Percentiles rank a stretch among this genome's conserved stretches.
phyloP scores from a whole-genome alignment of 176 grass and related monocot species.

The Raddia distichophylla region DNA sequence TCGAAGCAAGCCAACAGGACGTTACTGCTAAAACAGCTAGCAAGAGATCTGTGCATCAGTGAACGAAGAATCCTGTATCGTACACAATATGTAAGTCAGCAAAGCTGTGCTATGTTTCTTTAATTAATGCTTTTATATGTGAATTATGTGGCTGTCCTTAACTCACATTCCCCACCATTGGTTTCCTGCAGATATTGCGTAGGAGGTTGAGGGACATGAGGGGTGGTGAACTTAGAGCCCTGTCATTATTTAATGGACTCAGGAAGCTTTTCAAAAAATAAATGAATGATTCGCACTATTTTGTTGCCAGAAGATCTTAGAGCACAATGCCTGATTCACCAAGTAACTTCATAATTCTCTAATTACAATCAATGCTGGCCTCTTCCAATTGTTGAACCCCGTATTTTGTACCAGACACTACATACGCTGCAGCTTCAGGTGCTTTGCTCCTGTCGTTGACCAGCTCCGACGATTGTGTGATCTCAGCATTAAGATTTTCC shows the following conservation, averaged over 20 bases:
- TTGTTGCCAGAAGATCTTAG: background rate
- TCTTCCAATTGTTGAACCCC: background rate
- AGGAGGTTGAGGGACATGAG: constrained; percentile 93
- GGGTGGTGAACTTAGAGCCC: constrained; percentile 81
- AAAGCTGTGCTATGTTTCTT: background rate
- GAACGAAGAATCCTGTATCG: constrained; percentile 92
- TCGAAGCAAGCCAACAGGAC: constrained; percentile 79
- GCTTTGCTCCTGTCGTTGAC: constrained; percentile 1
- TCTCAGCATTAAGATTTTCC: constrained; percentile 15
- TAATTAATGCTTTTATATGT: background rate
- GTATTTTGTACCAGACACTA: background rate
- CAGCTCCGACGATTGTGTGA: background rate
- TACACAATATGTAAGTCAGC: constrained; percentile 75
- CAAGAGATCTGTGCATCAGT: constrained; percentile 81
- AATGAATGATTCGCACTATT: background rate
- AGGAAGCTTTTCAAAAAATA: constrained; percentile 86
- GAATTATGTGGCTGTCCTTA: background rate
- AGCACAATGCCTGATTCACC: background rate
- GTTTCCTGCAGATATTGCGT: constrained; percentile 64
- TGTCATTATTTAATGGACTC: constrained; percentile 86
- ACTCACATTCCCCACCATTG: background rate
- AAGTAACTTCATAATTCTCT: background rate
- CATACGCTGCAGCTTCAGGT: constrained; percentile 12
- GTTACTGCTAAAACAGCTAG: constrained; percentile 82
- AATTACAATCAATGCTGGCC: background rate